These are phyloP conservation scores for Colletotrichum caudatum DNA, from an alignment of 2,329 filamentous ascomycete genomes.

Conservation along the genomic window DNA sequence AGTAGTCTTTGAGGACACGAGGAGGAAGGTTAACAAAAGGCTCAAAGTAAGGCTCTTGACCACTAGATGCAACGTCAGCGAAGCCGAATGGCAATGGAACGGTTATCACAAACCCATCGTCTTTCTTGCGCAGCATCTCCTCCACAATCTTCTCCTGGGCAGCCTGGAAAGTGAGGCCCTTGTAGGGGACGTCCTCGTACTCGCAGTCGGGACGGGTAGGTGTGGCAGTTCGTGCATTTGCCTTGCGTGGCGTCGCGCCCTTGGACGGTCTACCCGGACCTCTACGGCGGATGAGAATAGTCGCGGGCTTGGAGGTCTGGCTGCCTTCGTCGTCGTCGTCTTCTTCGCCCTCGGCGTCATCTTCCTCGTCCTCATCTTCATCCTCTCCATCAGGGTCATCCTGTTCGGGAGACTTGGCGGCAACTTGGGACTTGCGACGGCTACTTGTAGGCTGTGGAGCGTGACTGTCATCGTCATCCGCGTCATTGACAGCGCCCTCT, in stretches of 20 bases:
- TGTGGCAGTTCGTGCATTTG: constrained; percentile 50
- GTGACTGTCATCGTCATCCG: constrained; percentile 38
- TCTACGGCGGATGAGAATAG: constrained; percentile 56
- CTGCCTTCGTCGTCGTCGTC: constrained; percentile 51
- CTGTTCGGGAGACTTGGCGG: constrained; percentile 44
- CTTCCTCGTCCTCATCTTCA: constrained; percentile 46
- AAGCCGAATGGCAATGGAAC: constrained; percentile 18
- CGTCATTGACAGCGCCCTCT: constrained; percentile 50
- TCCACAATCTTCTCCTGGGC: constrained; percentile 88
- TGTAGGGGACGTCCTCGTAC: constrained; percentile 71
- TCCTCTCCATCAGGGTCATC: constrained; percentile 48
- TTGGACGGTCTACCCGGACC: constrained; percentile 52
- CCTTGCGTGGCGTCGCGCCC: constrained; percentile 48
- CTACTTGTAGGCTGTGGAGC: constrained; percentile 39
- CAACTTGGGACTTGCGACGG: constrained; percentile 36
- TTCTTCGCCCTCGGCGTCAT: constrained; percentile 49
- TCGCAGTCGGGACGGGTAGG: constrained; percentile 62
- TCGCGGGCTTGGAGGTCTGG: constrained; percentile 45
- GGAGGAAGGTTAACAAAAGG: constrained; percentile 85
- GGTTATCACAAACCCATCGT: constrained; percentile 68
- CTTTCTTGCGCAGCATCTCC: constrained; percentile 76
- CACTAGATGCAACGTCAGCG: constrained; percentile 56
- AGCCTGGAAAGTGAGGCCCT: constrained; percentile 81
- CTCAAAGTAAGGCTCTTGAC: constrained; percentile 76
- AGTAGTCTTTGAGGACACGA: constrained; percentile 85